phyloP scores from a whole-genome alignment of 2,329 filamentous ascomycete species.

The Alternaria ethzedia region DNA sequence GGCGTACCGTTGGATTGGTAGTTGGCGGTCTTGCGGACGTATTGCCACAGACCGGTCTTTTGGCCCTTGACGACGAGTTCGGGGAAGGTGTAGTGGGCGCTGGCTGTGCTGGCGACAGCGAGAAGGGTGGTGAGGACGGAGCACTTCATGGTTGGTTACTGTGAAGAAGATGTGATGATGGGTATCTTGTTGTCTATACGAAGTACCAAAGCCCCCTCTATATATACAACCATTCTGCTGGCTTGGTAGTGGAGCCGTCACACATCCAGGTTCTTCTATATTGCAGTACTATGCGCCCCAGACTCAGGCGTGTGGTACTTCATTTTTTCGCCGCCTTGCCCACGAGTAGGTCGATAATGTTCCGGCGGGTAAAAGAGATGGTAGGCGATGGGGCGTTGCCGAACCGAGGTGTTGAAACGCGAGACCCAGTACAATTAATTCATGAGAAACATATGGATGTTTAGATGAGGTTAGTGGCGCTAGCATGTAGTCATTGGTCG shows the following conservation, averaged over 20 bases:
- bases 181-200: not conserved
- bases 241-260: not conserved
- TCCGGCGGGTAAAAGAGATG: constrained; percentile 30
- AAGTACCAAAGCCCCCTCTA: not conserved
- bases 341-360: constrained; percentile 1
- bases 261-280: not conserved
- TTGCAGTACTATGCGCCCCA: constrained; percentile 5
- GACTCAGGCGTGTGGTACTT: constrained; percentile 9
- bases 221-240: constrained; percentile 7
- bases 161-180: not conserved
- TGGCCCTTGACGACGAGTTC: constrained; percentile 32
- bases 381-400: constrained; percentile 10
- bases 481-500: constrained; percentile 9
- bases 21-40: constrained; percentile 46
- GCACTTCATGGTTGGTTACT: constrained; percentile 30
- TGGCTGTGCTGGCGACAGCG: constrained; percentile 26
- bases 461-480: constrained; percentile 18
- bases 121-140: constrained; percentile 30
- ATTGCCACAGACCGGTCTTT: constrained; percentile 37
- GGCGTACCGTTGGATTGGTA: constrained; percentile 43
- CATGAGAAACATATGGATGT: constrained; percentile 15
- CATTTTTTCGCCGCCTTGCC: constrained; percentile 1
- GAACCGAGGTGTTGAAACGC: constrained; percentile 17
- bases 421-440: constrained; percentile 15
- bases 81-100: constrained; percentile 46